Base-by-base conservation (phyloP, 495 filamentous ascomycete species). In the Neurospora terricola region DNA sequence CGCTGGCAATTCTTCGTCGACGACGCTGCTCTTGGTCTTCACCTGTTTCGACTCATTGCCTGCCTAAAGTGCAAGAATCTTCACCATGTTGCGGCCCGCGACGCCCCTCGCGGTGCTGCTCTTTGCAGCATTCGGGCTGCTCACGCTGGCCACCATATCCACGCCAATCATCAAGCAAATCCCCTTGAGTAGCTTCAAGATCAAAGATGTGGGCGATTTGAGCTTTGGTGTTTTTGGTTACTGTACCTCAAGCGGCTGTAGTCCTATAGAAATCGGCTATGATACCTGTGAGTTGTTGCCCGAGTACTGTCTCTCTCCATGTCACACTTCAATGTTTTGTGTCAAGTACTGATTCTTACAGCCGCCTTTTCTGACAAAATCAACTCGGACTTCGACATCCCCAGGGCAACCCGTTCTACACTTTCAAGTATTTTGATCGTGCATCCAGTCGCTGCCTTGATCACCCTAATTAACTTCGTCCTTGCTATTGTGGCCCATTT, bases 151-250 rank as follows among this genome's bases (percentile, higher is more conserved):
- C n/a, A 92, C 93, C 43, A 82, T 99, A 27, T 97, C 94, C n/a
- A 94, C 94, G 0, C 96, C 96, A 12, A 93, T 99, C 75, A 90
- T 99, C 79, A 91, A 91, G 76, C 86, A 84, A 12, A 94, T 99
- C 39, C 93, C 93, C 2, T 85, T 99, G 10, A 94, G 91, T 21
- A 90, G 88, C 14, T 96, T 89, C 78, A 78, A 90, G 23, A 66
- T 66, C 27, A 66, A 66, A 34, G 54, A 27, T 4, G 23, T 66
- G 27, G 54, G 54, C 27, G 90, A 90, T 73, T 87, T 93, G 75
- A 89, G 91, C 71, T 97, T 97, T 82, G 96, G 96, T 8, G 96
- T 98, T 14, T 96, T 98, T 84, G 96, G 96, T 12, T 97, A 90
- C 77, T 99, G 96, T 82, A 84, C 90, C 70, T 81, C 78, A 8